These are phyloP conservation scores for Sporothrix humicola DNA, from an alignment of 2,329 filamentous ascomycete genomes.

Conservation along the genomic window DNA sequence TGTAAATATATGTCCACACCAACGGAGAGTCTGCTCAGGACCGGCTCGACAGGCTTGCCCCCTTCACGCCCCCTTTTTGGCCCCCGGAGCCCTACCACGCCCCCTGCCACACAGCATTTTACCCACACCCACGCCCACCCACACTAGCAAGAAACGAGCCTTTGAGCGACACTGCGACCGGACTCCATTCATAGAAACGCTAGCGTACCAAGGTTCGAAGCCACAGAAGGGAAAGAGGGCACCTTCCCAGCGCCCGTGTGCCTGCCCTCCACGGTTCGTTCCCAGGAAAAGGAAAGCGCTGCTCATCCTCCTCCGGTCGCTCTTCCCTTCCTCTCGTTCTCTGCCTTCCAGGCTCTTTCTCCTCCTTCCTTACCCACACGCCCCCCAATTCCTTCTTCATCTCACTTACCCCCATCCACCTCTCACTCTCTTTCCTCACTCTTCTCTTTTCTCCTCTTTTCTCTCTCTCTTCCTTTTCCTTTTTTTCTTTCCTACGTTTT, in stretches of 20 bases:
- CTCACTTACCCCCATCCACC: slow-evolving; percentile 2
- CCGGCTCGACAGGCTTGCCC: too few relatives aligned
- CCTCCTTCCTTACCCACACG: slow-evolving; percentile 24
- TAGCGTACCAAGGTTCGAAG: slow-evolving; percentile 22
- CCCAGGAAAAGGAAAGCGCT: slow-evolving; percentile 21
- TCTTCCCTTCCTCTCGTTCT: not conserved
- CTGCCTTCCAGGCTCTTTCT: not conserved
- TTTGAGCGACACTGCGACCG: slow-evolving; percentile 13
- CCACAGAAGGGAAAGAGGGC: not conserved
- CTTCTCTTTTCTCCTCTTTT: not conserved
- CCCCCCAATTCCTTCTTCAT: slow-evolving; percentile 29
- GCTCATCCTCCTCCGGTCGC: not conserved
- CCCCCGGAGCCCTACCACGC: slow-evolving; percentile 14
- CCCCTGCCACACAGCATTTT: slow-evolving; percentile 7
- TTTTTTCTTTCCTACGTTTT: not conserved
- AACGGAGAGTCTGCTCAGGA: not conserved
- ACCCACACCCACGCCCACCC: slow-evolving; percentile 12
- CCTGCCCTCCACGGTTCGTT: slow-evolving; percentile 14
- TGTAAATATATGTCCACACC: not conserved
- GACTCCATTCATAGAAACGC: slow-evolving; percentile 27
- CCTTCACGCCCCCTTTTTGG: slow-evolving; percentile 14
- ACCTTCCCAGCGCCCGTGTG: slow-evolving; percentile 1
- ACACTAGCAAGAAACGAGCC: slow-evolving; percentile 20
- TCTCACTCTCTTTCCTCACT: not conserved
- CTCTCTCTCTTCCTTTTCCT: not conserved